phyloP scores from a whole-genome alignment of 352 stramenopile genomes.

The Elongisporangium senticosum region DNA sequence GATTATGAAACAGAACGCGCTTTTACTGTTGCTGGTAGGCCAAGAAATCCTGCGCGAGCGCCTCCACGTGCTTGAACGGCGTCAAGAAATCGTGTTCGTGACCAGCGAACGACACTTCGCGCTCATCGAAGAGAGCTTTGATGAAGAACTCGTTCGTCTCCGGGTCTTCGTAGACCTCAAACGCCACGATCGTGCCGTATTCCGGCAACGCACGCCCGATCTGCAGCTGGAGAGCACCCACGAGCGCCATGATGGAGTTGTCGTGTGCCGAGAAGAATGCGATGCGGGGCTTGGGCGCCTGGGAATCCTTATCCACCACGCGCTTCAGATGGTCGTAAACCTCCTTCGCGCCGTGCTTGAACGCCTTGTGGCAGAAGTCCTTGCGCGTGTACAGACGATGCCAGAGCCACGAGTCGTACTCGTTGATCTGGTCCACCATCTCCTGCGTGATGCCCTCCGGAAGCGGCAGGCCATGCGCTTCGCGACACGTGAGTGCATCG shows the following conservation, averaged over 20 bases:
- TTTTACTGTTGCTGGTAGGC: slow-evolving; percentile 13
- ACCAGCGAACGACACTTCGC: slow-evolving; percentile 40
- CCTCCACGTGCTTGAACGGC: slow-evolving; percentile 61
- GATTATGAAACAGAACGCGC: no score
- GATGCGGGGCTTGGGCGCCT: slow-evolving; percentile 27
- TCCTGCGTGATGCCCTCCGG: slow-evolving; percentile 61
- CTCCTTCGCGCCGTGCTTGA: slow-evolving; percentile 54
- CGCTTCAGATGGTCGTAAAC: slow-evolving; percentile 48
- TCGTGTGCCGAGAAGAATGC: slow-evolving; percentile 83
- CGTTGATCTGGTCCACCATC: slow-evolving; percentile 49
- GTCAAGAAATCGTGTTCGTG: slow-evolving; percentile 49
- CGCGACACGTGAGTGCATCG: slow-evolving; percentile 58
- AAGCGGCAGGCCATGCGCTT: slow-evolving; percentile 53
- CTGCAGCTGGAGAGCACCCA: slow-evolving; percentile 63
- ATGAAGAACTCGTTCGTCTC: slow-evolving; percentile 44
- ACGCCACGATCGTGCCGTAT: slow-evolving; percentile 63
- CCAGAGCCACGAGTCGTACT: slow-evolving; percentile 81
- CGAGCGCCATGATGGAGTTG: slow-evolving; percentile 77
- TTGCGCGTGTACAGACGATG: slow-evolving; percentile 63
- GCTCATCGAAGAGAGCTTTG: slow-evolving; percentile 54
- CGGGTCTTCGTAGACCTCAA: slow-evolving; percentile 63
- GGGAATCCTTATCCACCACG: slow-evolving; percentile 28
- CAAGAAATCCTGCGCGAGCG: slow-evolving; percentile 46
- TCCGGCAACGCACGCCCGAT: slow-evolving; percentile 46
- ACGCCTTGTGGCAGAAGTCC: slow-evolving; percentile 53